Conservation (phyloP, 2,329 filamentous ascomycete genomes). For the Botrytis fabae region DNA sequence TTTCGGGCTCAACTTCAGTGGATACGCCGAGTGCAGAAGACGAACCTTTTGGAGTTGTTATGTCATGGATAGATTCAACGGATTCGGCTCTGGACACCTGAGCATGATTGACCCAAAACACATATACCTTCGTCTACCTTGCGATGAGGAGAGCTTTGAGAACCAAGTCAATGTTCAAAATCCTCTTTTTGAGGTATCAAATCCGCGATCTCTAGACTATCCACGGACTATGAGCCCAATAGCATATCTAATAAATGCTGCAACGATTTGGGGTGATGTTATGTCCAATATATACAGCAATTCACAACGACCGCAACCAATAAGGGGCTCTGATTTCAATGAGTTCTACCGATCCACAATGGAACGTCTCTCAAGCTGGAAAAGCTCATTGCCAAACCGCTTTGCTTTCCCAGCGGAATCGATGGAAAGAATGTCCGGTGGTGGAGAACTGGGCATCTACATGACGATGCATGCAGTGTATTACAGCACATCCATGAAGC, state of each 20-base stretch:
- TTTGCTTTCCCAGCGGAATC: constrained; percentile 58
- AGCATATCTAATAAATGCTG: constrained; percentile 61
- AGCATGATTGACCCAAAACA: constrained; percentile 63
- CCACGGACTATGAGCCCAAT: constrained; percentile 44
- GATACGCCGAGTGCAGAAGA: constrained; percentile 65
- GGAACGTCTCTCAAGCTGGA: constrained; percentile 59
- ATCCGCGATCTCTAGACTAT: constrained; percentile 44
- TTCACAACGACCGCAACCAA: constrained; percentile 36
- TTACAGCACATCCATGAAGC: constrained; percentile 61
- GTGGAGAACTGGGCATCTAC: constrained; percentile 58
- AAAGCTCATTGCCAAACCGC: constrained; percentile 53
- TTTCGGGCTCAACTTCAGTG: constrained; percentile 57
- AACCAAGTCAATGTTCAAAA: constrained; percentile 56
- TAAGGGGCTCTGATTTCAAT: constrained; percentile 43
- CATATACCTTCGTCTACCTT: constrained; percentile 66
- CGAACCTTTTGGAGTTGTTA: constrained; percentile 73
- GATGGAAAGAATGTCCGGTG: constrained; percentile 54
- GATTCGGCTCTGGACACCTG: constrained; percentile 54
- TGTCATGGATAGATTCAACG: constrained; percentile 66
- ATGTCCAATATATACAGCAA: constrained; percentile 59
- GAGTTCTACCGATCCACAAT: constrained; percentile 54
- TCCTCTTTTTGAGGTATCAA: constrained; percentile 60
- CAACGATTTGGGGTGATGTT: constrained; percentile 66
- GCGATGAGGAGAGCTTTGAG: constrained; percentile 61
- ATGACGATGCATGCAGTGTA: constrained; percentile 68